Percentiles rank a stretch among this genome's conserved stretches.
phyloP scores from a whole-genome alignment of 2,329 filamentous ascomycete species.

The Didymella lethalis region DNA sequence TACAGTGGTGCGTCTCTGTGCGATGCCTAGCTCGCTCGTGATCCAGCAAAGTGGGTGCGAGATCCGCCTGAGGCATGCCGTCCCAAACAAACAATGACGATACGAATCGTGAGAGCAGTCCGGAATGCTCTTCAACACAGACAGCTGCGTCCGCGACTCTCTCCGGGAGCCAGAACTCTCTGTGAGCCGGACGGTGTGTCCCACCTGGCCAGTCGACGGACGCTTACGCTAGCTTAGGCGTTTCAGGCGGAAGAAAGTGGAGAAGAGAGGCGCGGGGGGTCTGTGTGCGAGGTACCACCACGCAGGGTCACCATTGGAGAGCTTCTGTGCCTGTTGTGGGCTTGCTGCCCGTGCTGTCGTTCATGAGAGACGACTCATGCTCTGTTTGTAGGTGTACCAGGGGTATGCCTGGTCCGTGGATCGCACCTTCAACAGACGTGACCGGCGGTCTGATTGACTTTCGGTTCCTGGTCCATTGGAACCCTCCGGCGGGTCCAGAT shows the following conservation, averaged over 20 bases:
- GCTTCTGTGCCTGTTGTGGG: slow-evolving; percentile 9
- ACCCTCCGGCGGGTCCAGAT: slow-evolving; percentile 21
- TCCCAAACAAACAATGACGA: slow-evolving; percentile 19
- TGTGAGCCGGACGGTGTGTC: slow-evolving; percentile 34
- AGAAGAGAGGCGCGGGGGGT: slow-evolving; percentile 26
- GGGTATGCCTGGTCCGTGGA: slow-evolving; percentile 7
- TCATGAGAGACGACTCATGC: slow-evolving; percentile 9
- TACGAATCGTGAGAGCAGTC: neutral
- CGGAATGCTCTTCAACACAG: neutral
- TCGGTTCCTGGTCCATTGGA: slow-evolving; percentile 25
- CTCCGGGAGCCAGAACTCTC: neutral
- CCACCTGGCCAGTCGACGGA: slow-evolving; percentile 18
- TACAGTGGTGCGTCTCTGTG: slow-evolving; percentile 18
- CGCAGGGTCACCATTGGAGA: slow-evolving; percentile 29
- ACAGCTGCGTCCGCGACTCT: neutral
- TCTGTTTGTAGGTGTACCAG: slow-evolving; percentile 16
- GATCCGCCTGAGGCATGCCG: slow-evolving; percentile 23
- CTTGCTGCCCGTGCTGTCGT: slow-evolving; percentile 10
- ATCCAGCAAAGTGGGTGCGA: slow-evolving; percentile 21
- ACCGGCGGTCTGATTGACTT: slow-evolving; percentile 21
- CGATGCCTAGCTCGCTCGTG: slow-evolving; percentile 23
- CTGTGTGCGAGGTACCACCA: slow-evolving; percentile 24
- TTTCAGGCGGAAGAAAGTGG: slow-evolving; percentile 21
- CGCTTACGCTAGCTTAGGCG: neutral
- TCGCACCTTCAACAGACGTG: slow-evolving; percentile 10